These are phyloP conservation scores for Leishmania tarentolae DNA, from an alignment of 208 protist species.

Conservation along the genomic window DNA sequence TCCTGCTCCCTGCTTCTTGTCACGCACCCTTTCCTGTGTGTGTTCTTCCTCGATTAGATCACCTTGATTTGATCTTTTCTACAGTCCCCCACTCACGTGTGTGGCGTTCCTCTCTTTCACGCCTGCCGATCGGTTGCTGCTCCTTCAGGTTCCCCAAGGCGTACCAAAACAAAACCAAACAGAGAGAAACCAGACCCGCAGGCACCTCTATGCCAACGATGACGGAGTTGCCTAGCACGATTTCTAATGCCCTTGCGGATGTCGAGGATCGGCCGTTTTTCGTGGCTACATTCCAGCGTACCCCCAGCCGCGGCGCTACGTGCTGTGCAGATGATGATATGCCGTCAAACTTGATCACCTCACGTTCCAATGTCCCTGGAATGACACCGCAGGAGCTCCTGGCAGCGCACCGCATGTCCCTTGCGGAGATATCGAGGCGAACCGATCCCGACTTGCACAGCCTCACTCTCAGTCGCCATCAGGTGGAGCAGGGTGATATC, in stretches of 20 bases:
- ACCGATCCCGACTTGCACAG: constrained; percentile 55
- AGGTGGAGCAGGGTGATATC: constrained; percentile 49
- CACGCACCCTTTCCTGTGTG: not conserved
- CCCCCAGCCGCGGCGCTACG: constrained; percentile 12
- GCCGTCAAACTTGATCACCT: constrained; percentile 45
- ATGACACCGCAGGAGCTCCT: constrained; percentile 70
- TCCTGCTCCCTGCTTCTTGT: not conserved
- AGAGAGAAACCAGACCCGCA: not conserved
- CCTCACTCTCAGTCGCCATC: constrained; percentile 76
- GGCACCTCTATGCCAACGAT: constrained; percentile 6
- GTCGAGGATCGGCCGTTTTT: constrained; percentile 33
- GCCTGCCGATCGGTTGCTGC: not conserved
- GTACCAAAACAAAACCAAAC: not conserved
- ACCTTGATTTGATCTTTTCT: not conserved
- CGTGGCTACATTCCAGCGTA: constrained; percentile 54
- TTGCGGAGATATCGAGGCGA: constrained; percentile 44
- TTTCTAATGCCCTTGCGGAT: constrained; percentile 19
- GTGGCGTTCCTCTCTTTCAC: not conserved
- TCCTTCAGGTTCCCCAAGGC: no score
- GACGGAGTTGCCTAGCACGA: constrained; percentile 5
- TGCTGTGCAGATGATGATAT: constrained; percentile 34
- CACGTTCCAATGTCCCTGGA: constrained; percentile 60
- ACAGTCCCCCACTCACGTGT: not conserved
- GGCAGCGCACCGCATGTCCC: constrained; percentile 52
- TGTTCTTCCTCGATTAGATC: not conserved